Evolutionary conservation across 257 asterid genomes (phyloP).

Genomic region (Solanum pinnatisectum): DNA sequence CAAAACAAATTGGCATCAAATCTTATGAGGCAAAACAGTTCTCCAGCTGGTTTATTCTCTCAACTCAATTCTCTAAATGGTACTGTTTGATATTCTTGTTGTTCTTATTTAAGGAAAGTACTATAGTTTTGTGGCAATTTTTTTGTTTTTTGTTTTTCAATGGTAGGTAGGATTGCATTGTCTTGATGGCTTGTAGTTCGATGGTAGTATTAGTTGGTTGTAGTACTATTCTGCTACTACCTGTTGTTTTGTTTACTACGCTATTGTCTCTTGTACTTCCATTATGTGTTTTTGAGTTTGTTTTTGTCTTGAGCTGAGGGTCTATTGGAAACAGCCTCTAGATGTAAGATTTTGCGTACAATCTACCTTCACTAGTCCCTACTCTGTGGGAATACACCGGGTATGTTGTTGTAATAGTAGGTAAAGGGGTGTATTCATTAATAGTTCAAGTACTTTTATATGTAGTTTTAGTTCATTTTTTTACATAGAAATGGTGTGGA

Average conservation of each 20-base stretch:
- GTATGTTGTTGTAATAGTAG: background rate
- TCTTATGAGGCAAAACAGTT: constrained; percentile 59
- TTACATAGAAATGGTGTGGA: background rate
- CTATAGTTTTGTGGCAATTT: background rate
- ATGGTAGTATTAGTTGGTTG: background rate
- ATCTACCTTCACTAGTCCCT: background rate
- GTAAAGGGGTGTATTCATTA: background rate
- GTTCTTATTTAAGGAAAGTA: background rate
- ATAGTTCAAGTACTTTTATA: background rate
- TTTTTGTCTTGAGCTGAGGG: background rate
- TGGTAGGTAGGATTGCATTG: background rate
- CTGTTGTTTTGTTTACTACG: background rate
- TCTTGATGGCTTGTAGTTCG: background rate
- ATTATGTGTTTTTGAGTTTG: background rate
- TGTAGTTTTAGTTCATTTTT: background rate
- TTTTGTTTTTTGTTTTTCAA: background rate
- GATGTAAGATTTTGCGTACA: background rate
- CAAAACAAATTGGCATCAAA: constrained; percentile 41
- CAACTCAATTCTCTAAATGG: constrained; percentile 50
- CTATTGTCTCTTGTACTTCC: background rate
- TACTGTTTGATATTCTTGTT: constrained; percentile 5
- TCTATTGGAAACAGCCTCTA: background rate
- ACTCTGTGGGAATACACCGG: background rate
- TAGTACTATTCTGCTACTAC: background rate
- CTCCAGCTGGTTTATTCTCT: constrained; percentile 66